Evolutionary conservation across 2,329 filamentous ascomycete species (phyloP).

Genomic region (Fusarium pseudograminearum): DNA sequence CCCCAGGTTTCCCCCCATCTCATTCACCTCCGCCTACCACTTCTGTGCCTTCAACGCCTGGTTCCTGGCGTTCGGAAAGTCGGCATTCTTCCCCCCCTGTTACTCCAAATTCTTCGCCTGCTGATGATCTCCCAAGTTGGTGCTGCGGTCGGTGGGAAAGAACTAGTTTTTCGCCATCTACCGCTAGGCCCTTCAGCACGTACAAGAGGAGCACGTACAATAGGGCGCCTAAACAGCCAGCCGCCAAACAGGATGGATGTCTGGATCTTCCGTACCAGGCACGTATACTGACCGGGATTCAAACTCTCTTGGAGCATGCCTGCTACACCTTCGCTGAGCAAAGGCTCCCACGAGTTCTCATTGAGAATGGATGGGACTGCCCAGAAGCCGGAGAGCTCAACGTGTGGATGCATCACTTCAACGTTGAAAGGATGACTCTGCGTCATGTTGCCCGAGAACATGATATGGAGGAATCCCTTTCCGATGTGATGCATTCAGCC

Average conservation of each 20-base stretch:
- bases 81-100: neutral
- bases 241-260: neutral
- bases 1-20: neutral
- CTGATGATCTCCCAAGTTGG: no score
- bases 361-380: constrained; percentile 1
- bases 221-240: neutral
- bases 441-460: neutral
- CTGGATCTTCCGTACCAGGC: neutral
- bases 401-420: constrained; percentile 1
- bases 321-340: constrained; percentile 12
- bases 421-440: neutral
- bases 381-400: constrained; percentile 17
- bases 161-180: neutral
- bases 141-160: neutral
- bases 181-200: neutral
- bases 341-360: constrained; percentile 5
- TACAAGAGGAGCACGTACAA: neutral
- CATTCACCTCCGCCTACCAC: neutral
- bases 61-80: no score
- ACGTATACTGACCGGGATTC: neutral
- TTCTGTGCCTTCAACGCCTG: neutral
- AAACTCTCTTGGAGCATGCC: constrained; percentile 14
- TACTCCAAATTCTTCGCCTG: neutral
- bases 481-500: neutral
- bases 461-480: neutral